These are phyloP conservation scores for Hymenoscyphus albidus DNA, from an alignment of 2,329 filamentous ascomycete species.

Conservation along the genomic window DNA sequence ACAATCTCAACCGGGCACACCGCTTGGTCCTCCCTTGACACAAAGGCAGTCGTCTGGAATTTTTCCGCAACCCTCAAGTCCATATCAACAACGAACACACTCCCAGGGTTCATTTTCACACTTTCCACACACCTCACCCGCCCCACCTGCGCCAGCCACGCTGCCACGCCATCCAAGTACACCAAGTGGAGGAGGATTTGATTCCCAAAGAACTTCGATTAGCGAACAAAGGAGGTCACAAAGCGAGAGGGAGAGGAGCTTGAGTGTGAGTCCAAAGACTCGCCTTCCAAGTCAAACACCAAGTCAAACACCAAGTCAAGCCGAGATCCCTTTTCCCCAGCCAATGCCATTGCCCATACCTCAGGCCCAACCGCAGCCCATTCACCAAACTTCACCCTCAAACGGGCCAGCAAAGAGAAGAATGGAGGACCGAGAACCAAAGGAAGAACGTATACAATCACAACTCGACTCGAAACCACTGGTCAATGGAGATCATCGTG, in stretches of 20 bases:
- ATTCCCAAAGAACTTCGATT: constrained; percentile 45
- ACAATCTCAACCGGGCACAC: constrained; percentile 38
- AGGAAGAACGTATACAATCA: constrained; percentile 20
- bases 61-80: constrained; percentile 53
- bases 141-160: constrained; percentile 38
- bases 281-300: constrained; percentile 42
- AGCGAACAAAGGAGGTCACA: constrained; percentile 43
- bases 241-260: constrained; percentile 63
- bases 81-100: constrained; percentile 53
- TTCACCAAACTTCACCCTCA: constrained; percentile 7
- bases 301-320: constrained; percentile 33
- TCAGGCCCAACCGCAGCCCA: neutral
- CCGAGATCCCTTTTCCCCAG: constrained; percentile 20
- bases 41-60: constrained; percentile 43
- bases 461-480: constrained; percentile 18
- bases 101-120: constrained; percentile 25
- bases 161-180: constrained; percentile 41
- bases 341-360: constrained; percentile 9
- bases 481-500: constrained; percentile 25
- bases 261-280: constrained; percentile 78
- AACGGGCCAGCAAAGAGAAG: constrained; percentile 29
- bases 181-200: constrained; percentile 41
- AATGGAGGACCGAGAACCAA: constrained; percentile 30
- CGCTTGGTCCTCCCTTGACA: constrained; percentile 47
- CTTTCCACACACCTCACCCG: constrained; percentile 34